These are phyloP conservation scores for Ascocoryne sarcoides DNA, from an alignment of 2,329 filamentous ascomycete genomes.

Conservation along the genomic window DNA sequence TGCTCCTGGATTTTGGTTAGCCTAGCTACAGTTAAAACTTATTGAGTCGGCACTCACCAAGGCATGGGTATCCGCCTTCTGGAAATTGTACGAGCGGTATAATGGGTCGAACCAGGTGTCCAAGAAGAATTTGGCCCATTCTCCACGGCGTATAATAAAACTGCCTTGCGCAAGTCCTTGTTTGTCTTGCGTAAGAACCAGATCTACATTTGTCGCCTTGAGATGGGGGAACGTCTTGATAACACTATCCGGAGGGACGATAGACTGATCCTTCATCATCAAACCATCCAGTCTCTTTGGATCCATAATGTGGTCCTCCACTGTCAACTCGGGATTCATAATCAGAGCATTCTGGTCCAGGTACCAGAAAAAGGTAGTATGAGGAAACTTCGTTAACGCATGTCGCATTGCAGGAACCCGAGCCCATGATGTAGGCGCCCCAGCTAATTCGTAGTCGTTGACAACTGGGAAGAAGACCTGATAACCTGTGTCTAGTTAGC, in stretches of 20 bases:
- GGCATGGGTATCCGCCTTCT: slow-evolving; percentile 87
- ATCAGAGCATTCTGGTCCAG: slow-evolving; percentile 80
- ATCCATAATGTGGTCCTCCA: slow-evolving; percentile 65
- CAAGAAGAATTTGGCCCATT: slow-evolving; percentile 87
- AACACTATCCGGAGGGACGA: slow-evolving; percentile 92
- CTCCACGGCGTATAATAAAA: slow-evolving; percentile 71
- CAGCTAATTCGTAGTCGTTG: slow-evolving; percentile 64
- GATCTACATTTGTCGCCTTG: slow-evolving; percentile 66
- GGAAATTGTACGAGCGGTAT: slow-evolving; percentile 91
- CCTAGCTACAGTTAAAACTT: background rate
- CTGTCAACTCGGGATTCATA: slow-evolving; percentile 65
- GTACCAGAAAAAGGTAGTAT: slow-evolving; percentile 76
- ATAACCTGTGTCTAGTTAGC: slow-evolving; percentile 54
- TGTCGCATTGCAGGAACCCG: slow-evolving; percentile 81
- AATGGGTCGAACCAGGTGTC: slow-evolving; percentile 96
- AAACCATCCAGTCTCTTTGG: slow-evolving; percentile 58
- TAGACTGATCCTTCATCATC: slow-evolving; percentile 77
- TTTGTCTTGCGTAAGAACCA: slow-evolving; percentile 77
- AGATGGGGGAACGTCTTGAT: slow-evolving; percentile 88
- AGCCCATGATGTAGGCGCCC: slow-evolving; percentile 57
- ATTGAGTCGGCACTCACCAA: slow-evolving; percentile 48
- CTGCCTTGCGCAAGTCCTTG: slow-evolving; percentile 70
- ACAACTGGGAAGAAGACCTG: slow-evolving; percentile 70
- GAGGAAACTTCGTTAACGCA: slow-evolving; percentile 71
- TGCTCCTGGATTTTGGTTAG: slow-evolving; percentile 53